Evolutionary conservation across 108 stramenopile genomes (phyloP).

Genomic region (Heterococcus sp.): DNA sequence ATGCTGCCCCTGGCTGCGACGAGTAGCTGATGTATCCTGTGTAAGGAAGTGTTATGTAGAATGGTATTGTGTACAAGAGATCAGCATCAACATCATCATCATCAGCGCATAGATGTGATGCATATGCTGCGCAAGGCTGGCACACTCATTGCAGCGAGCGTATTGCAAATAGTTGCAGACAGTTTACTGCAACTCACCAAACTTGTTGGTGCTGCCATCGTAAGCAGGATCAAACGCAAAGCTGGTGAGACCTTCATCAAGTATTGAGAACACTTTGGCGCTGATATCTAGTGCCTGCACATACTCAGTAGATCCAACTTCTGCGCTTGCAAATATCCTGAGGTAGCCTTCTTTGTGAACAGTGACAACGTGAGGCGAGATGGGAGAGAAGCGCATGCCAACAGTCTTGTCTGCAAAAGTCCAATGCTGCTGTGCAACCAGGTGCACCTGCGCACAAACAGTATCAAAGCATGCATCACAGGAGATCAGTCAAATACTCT

Average conservation of each 20-base stretch:
- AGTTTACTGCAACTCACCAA: background rate
- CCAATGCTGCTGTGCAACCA: background rate
- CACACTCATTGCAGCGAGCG: too few relatives aligned
- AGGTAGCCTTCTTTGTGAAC: background rate
- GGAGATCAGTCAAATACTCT: too few relatives aligned
- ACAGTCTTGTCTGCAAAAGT: background rate
- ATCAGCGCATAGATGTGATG: too few relatives aligned
- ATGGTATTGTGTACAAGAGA: too few relatives aligned
- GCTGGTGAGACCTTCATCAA: background rate
- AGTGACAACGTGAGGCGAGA: background rate
- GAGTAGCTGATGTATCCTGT: too few relatives aligned
- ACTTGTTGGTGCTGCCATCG: background rate
- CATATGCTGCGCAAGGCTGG: too few relatives aligned
- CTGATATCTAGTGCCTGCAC: background rate
- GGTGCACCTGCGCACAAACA: background rate
- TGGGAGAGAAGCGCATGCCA: background rate
- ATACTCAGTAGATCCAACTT: background rate
- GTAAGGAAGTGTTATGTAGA: too few relatives aligned
- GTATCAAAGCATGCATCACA: too few relatives aligned
- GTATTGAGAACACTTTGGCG: background rate
- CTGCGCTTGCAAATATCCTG: background rate
- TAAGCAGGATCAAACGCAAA: background rate
- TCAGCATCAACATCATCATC: too few relatives aligned
- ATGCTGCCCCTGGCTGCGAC: too few relatives aligned
- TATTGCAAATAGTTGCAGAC: too few relatives aligned